Evolutionary conservation across 1,284 basidiomycete species (phyloP).

Genomic region (Cerrena zonata): DNA sequence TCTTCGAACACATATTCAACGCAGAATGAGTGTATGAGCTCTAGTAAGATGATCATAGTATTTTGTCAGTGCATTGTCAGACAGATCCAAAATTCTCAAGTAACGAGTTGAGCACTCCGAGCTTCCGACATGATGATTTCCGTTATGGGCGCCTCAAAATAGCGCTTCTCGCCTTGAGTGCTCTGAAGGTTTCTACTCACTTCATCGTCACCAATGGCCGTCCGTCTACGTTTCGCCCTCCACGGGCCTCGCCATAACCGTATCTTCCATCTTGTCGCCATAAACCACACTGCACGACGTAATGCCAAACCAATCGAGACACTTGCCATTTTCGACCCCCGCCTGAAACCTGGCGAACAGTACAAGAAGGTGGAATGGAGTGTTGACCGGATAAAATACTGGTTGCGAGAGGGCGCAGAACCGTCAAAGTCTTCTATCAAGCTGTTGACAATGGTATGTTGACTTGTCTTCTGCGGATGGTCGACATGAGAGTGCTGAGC

Average conservation of each 20-base stretch:
- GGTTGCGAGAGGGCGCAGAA: slow-evolving; percentile 79
- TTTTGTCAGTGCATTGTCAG: too few relatives aligned
- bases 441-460: slow-evolving; percentile 74
- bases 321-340: slow-evolving; percentile 83
- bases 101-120: too few relatives aligned
- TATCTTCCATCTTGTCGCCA: slow-evolving; percentile 85
- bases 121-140: not conserved
- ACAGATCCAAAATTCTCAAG: too few relatives aligned
- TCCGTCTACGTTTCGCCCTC: slow-evolving; percentile 81
- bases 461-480: not conserved
- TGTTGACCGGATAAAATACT: slow-evolving; percentile 83
- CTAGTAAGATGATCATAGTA: too few relatives aligned
- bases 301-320: slow-evolving; percentile 89
- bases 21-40: too few relatives aligned
- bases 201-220: slow-evolving; percentile 52
- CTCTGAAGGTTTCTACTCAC: not conserved
- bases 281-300: slow-evolving; percentile 68
- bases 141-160: not conserved
- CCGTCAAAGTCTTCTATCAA: slow-evolving; percentile 77
- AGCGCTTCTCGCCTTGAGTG: not conserved
- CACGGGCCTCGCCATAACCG: slow-evolving; percentile 78
- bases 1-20: too few relatives aligned
- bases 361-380: slow-evolving; percentile 86
- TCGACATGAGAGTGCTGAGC: slow-evolving; percentile 17
- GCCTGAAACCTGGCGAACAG: slow-evolving; percentile 39